Conservation (phyloP, 768 basidiomycete genomes). For the Amanita brunnescens region DNA sequence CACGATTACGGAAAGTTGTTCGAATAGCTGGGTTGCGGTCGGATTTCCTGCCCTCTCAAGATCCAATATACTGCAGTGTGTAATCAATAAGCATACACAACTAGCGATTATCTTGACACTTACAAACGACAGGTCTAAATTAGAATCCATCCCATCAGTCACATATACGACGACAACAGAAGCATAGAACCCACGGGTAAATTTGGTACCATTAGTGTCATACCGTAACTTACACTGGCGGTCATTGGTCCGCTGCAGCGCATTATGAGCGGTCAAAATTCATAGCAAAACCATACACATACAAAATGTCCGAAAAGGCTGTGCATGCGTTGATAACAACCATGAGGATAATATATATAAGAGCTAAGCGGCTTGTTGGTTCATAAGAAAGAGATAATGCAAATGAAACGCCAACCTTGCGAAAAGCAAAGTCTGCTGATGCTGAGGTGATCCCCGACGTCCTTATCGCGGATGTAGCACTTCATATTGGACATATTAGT, state of each 20-base stretch:
- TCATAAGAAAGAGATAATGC: too few species aligned
- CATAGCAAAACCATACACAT: too few species aligned
- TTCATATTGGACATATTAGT: neutral
- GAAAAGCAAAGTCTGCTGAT: too few species aligned
- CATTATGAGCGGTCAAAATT: too few species aligned
- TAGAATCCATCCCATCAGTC: neutral
- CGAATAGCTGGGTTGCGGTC: neutral
- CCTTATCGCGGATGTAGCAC: neutral
- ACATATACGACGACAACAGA: neutral
- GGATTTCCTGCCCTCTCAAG: neutral
- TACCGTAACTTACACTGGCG: neutral
- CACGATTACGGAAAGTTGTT: conserved; percentile 15
- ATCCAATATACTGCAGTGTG: neutral
- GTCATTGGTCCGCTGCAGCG: too few species aligned
- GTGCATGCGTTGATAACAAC: too few species aligned
- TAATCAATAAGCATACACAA: neutral
- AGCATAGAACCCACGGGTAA: neutral
- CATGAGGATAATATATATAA: too few species aligned
- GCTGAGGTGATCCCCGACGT: neutral
- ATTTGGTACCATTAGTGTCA: too few species aligned
- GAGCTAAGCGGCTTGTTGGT: too few species aligned
- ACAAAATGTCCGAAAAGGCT: too few species aligned
- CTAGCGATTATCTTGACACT: neutral
- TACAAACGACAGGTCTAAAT: neutral
- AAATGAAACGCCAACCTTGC: too few species aligned